These are phyloP conservation scores for Avena eriantha DNA, from an alignment of 176 grass and related monocot genomes.

Conservation along the genomic window DNA sequence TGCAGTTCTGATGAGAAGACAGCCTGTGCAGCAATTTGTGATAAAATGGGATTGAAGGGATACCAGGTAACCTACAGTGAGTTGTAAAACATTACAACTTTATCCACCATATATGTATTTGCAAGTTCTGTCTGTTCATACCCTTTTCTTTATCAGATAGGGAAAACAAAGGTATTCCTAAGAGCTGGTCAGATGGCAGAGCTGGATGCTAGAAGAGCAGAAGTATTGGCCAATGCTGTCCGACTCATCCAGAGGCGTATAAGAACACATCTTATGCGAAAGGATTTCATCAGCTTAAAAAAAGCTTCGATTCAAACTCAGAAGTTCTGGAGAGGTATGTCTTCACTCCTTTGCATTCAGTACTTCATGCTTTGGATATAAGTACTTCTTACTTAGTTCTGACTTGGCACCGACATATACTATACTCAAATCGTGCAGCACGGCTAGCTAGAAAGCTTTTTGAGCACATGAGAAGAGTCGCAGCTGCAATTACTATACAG, in stretches of 20 bases:
- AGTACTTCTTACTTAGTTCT: conserved; percentile 11
- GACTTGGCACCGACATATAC: conserved; percentile 39
- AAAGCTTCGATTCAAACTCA: conserved; percentile 70
- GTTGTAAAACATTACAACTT: conserved; percentile 12
- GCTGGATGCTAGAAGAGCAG: conserved; percentile 85
- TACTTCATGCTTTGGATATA: conserved; percentile 25
- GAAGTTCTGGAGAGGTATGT: conserved; percentile 88
- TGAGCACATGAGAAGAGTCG: conserved; percentile 72
- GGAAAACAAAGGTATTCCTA: conserved; percentile 96
- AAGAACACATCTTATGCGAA: conserved; percentile 79
- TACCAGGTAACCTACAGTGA: conserved; percentile 75
- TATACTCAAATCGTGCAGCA: conserved; percentile 52
- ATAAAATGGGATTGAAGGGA: conserved; percentile 90
- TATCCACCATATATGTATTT: conserved; percentile 20
- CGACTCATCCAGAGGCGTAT: conserved; percentile 77
- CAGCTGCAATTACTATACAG: conserved; percentile 89
- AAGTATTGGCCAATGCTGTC: conserved; percentile 78
- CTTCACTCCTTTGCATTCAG: background rate
- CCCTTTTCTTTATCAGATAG: conserved; percentile 66
- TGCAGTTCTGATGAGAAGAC: conserved; percentile 85
- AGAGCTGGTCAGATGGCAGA: conserved; percentile 97
- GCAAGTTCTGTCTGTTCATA: conserved; percentile 6
- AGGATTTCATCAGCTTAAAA: conserved; percentile 66
- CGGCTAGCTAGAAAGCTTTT: conserved; percentile 81
- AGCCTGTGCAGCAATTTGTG: conserved; percentile 78